Percentiles rank a stretch among this genome's conserved stretches.
Conservation (phyloP, 257 asterid species). For the Knoxia roxburghii region DNA sequence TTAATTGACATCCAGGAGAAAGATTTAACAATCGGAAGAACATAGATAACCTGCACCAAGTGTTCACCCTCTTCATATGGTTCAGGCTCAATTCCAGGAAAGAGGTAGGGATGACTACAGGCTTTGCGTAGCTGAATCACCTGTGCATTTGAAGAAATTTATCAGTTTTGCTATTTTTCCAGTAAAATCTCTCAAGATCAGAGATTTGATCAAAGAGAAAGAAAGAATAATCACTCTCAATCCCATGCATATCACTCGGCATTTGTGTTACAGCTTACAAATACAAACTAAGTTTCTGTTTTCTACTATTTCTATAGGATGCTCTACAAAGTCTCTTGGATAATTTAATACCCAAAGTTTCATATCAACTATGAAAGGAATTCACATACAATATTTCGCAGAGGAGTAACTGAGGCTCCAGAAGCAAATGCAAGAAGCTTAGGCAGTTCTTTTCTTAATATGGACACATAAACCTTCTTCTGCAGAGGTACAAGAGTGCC, state of each 20-base stretch:
- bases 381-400: conserved; percentile 71
- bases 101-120: conserved; percentile 96
- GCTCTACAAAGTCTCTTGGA: too few relatives aligned
- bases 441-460: conserved; percentile 81
- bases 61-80: conserved; percentile 98
- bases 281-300: neutral
- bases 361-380: too few relatives aligned
- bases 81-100: conserved; percentile 96
- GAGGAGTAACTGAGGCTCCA: conserved; percentile 52
- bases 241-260: neutral
- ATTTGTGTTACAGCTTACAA: neutral
- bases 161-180: neutral
- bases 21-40: neutral
- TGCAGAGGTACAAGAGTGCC: conserved; percentile 75
- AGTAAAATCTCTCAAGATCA: neutral
- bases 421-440: conserved; percentile 84
- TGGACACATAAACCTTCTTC: conserved; percentile 76
- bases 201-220: neutral
- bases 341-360: too few relatives aligned
- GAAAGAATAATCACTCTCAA: neutral
- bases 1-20: neutral
- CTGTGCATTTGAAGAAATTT: conserved; percentile 32
- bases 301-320: neutral
- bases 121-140: conserved; percentile 95
- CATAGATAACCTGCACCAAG: conserved; percentile 68